These are phyloP conservation scores for Trichoderma koningiopsis DNA, from an alignment of 2,329 filamentous ascomycete genomes.

Conservation along the genomic window DNA sequence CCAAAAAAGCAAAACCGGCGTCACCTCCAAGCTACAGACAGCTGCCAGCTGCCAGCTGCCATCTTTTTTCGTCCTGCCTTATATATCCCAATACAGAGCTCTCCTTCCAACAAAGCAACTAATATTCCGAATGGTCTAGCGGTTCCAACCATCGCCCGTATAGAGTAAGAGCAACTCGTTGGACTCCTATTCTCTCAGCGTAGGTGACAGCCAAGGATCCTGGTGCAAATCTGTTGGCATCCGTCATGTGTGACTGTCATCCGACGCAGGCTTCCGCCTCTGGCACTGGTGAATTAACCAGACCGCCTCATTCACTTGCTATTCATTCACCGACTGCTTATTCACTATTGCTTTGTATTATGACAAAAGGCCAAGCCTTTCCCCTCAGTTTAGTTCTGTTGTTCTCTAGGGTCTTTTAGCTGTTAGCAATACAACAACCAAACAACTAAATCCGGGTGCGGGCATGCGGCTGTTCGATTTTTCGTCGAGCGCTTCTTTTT, in stretches of 20 bases:
- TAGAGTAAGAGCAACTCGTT: conserved; percentile 27
- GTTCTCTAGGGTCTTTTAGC: no score
- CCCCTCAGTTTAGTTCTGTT: no score
- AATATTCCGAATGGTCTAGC: background rate
- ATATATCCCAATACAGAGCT: background rate
- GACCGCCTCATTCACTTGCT: no score
- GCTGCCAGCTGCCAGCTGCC: conserved; percentile 8
- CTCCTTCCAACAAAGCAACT: background rate
- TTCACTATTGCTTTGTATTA: no score
- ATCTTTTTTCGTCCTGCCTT: background rate
- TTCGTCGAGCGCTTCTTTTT: conserved; percentile 11
- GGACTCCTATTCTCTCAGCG: conserved; percentile 38
- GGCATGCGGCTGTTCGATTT: conserved; percentile 28
- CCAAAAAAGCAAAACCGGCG: background rate
- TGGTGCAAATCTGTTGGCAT: conserved; percentile 35
- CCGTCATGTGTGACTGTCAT: no score
- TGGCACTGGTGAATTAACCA: no score
- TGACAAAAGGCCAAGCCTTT: no score
- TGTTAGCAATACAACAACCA: no score
- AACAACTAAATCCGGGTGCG: conserved; percentile 35
- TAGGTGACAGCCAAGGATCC: conserved; percentile 41
- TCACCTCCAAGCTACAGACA: background rate
- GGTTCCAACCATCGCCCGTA: conserved; percentile 11
- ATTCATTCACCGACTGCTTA: no score
- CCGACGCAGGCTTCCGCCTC: no score